Evolutionary conservation across 495 filamentous ascomycete genomes (phyloP).

Genomic region (Talaromyces nanjingensis): DNA sequence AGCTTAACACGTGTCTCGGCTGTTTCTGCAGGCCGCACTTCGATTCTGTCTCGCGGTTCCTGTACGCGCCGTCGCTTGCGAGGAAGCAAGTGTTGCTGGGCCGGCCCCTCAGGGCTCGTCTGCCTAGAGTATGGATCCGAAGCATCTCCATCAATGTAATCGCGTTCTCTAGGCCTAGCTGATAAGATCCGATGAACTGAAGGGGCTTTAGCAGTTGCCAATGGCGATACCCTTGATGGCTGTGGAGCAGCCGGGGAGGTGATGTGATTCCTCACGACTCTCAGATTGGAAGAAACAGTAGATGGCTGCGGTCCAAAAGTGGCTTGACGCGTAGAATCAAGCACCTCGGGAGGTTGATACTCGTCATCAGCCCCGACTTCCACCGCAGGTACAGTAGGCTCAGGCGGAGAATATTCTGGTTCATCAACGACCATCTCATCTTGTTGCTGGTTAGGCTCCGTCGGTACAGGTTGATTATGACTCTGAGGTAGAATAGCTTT

Average conservation of each 20-base stretch:
- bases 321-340: background rate
- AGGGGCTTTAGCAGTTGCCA: conserved; percentile 57
- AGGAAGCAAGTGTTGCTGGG: conserved; percentile 24
- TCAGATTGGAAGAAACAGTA: conserved; percentile 28
- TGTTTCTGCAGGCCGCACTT: conserved; percentile 23
- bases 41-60: conserved; percentile 25
- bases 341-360: conserved; percentile 11
- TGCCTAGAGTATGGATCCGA: conserved; percentile 20
- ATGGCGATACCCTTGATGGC: conserved; percentile 71
- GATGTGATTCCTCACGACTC: conserved; percentile 53
- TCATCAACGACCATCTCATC: conserved; percentile 31
- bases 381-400: conserved; percentile 32
- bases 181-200: conserved; percentile 27
- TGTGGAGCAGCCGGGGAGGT: conserved; percentile 73
- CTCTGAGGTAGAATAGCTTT: conserved; percentile 8
- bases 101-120: conserved; percentile 31
- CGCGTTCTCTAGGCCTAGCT: conserved; percentile 19
- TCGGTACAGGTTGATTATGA: background rate
- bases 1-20: conserved; percentile 68
- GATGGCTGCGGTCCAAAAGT: conserved; percentile 9
- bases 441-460: background rate
- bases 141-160: conserved; percentile 20
- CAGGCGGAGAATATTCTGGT: conserved; percentile 45
- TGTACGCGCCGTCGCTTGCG: conserved; percentile 44
- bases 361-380: conserved; percentile 22